Evolutionary conservation across 2,329 filamentous ascomycete species (phyloP), one percentile per base, ranked within the genome.

Genomic region (Bretziella fagacearum): DNA sequence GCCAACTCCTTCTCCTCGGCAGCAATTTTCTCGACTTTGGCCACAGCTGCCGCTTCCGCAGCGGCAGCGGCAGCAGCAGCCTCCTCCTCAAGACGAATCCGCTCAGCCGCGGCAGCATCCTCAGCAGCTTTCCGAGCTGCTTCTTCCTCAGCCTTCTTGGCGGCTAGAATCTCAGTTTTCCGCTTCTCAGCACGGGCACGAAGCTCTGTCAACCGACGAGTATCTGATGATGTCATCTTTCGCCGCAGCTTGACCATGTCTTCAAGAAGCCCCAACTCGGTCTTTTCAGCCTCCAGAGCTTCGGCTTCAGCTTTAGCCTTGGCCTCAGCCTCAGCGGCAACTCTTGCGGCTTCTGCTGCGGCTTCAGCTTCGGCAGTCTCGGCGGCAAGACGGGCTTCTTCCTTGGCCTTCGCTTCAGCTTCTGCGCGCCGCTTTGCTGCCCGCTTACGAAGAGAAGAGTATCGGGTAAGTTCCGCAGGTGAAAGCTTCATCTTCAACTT

Each of bases 141-240:
- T 26, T 53, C 42, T 33, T 60, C 57, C 47, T 63, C 61, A 7
- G 58, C 57, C 37, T 61, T 56, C 17, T 54, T 55, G 13, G 49
- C 56, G 17, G 55, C 57, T n/a, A 55, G 53, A 23, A 58, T 58
- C 18, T 58, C 55, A n/a, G 56, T 59, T 41, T 59, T 45, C 7
- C 53, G 56, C n/a, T 54, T 56, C 39, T 53, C 45, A 15, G 40
- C 40, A 8, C 37, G 42, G 8, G 41, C 49, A 23, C 44, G 42
- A 15, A 48, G 36, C 30, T 48, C 46, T 10, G 33, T 26, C 26
- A 48, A 33, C 3, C 48, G 48, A n/a, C 22, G 25, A 4, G 11
- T 41, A 2, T 44, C 39, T 17, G 25, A 8, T n/a, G 22, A n/a
- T n/a, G 39, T 33, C 25, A 50, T 36, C 11, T 20, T 35, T 10